Evolutionary conservation across 352 stramenopile species (phyloP), one percentile per base, ranked within the genome.

Genomic region (Pythium aristosporum): DNA sequence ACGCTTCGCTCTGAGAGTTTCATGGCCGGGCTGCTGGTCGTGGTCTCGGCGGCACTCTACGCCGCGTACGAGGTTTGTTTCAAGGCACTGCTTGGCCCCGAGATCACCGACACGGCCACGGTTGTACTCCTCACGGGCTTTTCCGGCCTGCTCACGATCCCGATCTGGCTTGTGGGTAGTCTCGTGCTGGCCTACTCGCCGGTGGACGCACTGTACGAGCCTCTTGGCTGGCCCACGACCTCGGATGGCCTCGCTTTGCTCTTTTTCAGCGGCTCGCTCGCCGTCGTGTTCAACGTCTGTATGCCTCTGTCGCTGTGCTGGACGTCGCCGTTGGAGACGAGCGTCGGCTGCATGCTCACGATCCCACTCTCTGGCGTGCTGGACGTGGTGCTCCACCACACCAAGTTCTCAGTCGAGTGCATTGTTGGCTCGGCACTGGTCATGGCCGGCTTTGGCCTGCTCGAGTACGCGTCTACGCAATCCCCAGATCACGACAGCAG

Each of bases 311-410:
- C 76, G 5, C 59, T 88, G 9, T 75, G 64, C 56, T 88, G 76
- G 78, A 86, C 76, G 15, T 81, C 78, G 23, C 77, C 77, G 13
- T 53, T 87, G 23, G 75, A 84, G 60, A 84, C 77, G 21, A 81
- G 77, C 49, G 77, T 86, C 32, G 75, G 77, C 0, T 82, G 76
- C 46, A 84, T 88, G 79, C 63, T 85, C 42, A 85, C 69, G 43
- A 82, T 88, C 48, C 79, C 79, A 11, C 49, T 86, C 36, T 82
- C 79, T 4, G 79, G 66, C 12, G 8, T 85, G 13, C 47, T 82
- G 51, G 77, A 88, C 60, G 75, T 69, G 11, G 30, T 78, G 41
- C 41, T 86, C 46, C 75, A 85, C 58, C 58, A 73, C 53, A 80
- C 77, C 7, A 54, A 61, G 18, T 86, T 88, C 54, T 79, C 77